These are phyloP conservation scores for Gynostemma pentaphyllum DNA, from an alignment of 306 rosid species.

Conservation along the genomic window DNA sequence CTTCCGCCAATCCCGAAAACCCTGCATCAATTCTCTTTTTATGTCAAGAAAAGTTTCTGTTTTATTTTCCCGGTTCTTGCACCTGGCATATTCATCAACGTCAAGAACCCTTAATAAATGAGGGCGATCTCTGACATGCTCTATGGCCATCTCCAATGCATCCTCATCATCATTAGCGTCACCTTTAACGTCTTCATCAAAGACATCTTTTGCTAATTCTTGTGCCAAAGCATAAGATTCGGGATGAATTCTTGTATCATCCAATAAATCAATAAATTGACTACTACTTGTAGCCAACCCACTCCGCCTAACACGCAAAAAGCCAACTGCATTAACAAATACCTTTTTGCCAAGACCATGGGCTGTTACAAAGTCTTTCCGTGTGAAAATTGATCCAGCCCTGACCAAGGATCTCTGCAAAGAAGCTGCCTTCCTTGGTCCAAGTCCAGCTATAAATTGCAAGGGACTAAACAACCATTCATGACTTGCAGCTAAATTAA, in stretches of 20 bases:
- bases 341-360: slow-evolving; percentile 88
- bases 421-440: slow-evolving; percentile 96
- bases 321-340: slow-evolving; percentile 89
- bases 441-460: slow-evolving; percentile 93
- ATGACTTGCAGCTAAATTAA: slow-evolving; percentile 76
- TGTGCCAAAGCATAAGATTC: slow-evolving; percentile 84
- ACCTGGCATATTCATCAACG: slow-evolving; percentile 61
- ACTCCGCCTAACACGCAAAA: slow-evolving; percentile 86
- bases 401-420: slow-evolving; percentile 83
- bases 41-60: slow-evolving; percentile 70
- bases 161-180: slow-evolving; percentile 86
- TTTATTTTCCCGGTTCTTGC: slow-evolving; percentile 49
- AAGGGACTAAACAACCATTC: slow-evolving; percentile 93
- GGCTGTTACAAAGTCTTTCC: slow-evolving; percentile 72
- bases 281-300: slow-evolving; percentile 89
- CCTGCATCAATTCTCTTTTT: slow-evolving; percentile 79
- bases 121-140: slow-evolving; percentile 88
- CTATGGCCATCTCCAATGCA: slow-evolving; percentile 93
- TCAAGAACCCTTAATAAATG: slow-evolving; percentile 60
- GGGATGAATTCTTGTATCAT: slow-evolving; percentile 97
- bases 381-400: slow-evolving; percentile 77
- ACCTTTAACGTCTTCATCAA: slow-evolving; percentile 55
- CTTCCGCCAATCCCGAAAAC: slow-evolving; percentile 97
- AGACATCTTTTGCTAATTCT: slow-evolving; percentile 94
- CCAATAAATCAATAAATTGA: slow-evolving; percentile 86